A percentile compares a stretch with the other conserved stretches of the same genome.
Evolutionary conservation across 495 filamentous ascomycete species (phyloP).

Genomic region (Talaromyces stipitatus): DNA sequence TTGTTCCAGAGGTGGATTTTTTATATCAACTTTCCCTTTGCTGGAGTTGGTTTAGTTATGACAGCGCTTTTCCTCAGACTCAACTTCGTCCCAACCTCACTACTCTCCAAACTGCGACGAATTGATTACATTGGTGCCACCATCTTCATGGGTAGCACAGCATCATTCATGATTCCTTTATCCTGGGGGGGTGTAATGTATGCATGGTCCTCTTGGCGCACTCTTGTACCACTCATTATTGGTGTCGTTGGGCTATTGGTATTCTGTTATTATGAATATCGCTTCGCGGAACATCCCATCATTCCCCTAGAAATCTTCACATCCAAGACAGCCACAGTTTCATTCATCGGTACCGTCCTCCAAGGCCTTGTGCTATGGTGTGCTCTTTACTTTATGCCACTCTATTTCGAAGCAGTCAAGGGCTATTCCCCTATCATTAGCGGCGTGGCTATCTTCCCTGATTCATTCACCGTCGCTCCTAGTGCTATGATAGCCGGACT

Average conservation of each 20-base stretch:
- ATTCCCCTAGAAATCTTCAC: constrained; percentile 42
- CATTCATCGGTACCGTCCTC: constrained; percentile 33
- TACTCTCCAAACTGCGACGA: constrained; percentile 34
- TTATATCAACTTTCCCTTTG: constrained; percentile 51
- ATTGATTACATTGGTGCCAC: constrained; percentile 56
- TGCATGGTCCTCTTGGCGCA: constrained; percentile 40
- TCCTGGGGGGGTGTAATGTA: constrained; percentile 47
- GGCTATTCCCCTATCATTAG: constrained; percentile 38
- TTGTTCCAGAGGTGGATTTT: constrained; percentile 38
- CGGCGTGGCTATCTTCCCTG: constrained; percentile 38
- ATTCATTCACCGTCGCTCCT: constrained; percentile 45
- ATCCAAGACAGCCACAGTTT: constrained; percentile 37
- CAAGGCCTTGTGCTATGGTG: constrained; percentile 46
- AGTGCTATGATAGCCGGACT: constrained; percentile 41
- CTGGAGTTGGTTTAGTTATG: constrained; percentile 36
- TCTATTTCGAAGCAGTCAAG: constrained; percentile 47
- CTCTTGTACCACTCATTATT: constrained; percentile 50
- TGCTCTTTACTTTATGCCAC: constrained; percentile 39
- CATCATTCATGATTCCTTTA: constrained; percentile 41
- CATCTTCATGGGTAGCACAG: constrained; percentile 44
- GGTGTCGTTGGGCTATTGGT: constrained; percentile 39
- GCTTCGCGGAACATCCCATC: constrained; percentile 36
- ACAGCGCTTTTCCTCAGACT: constrained; percentile 44
- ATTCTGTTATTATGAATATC: constrained; percentile 42
- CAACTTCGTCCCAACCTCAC: constrained; percentile 25